phyloP scores from a whole-genome alignment of 2,329 filamentous ascomycete genomes.

The Nemania serpens region DNA sequence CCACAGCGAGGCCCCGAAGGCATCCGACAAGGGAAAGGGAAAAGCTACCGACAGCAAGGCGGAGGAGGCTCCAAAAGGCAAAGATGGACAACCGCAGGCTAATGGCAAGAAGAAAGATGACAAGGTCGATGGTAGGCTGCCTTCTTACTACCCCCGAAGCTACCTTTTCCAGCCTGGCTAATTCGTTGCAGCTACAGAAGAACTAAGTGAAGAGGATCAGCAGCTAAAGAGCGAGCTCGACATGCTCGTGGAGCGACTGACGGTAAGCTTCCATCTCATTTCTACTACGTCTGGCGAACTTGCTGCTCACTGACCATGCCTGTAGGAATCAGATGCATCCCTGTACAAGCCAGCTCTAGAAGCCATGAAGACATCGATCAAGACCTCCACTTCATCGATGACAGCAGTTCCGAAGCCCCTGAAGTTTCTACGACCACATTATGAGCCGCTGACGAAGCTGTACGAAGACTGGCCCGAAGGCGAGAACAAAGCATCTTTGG shows the following conservation, averaged over 20 bases:
- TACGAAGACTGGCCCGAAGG: conserved; percentile 89
- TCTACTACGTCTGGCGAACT: neutral
- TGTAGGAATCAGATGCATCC: conserved; percentile 79
- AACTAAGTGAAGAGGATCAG: conserved; percentile 96
- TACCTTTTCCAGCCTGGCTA: conserved; percentile 40
- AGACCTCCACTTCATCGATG: conserved; percentile 99
- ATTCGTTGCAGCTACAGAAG: conserved; percentile 64
- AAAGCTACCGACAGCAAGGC: conserved; percentile 76
- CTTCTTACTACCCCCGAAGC: conserved; percentile 8
- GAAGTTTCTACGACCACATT: conserved; percentile 97
- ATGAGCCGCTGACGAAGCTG: conserved; percentile 82
- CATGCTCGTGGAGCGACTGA: conserved; percentile 94
- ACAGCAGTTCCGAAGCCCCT: conserved; percentile 97
- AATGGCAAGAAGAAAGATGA: conserved; percentile 82
- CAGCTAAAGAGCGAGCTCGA: conserved; percentile 98
- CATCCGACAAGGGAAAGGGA: conserved; percentile 93
- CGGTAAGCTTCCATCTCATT: conserved; percentile 57
- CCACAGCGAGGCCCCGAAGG: conserved; percentile 83
- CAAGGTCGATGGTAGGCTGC: conserved; percentile 51
- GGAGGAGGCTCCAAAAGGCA: conserved; percentile 63
- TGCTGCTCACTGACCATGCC: conserved; percentile 18
- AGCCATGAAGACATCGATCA: conserved; percentile 97
- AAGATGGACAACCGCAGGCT: conserved; percentile 70
- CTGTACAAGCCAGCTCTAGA: conserved; percentile 93
- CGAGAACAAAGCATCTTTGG: conserved; percentile 85